Evolutionary conservation across 2,329 filamentous ascomycete species (phyloP).

Genomic region (Curvularia sp.): DNA sequence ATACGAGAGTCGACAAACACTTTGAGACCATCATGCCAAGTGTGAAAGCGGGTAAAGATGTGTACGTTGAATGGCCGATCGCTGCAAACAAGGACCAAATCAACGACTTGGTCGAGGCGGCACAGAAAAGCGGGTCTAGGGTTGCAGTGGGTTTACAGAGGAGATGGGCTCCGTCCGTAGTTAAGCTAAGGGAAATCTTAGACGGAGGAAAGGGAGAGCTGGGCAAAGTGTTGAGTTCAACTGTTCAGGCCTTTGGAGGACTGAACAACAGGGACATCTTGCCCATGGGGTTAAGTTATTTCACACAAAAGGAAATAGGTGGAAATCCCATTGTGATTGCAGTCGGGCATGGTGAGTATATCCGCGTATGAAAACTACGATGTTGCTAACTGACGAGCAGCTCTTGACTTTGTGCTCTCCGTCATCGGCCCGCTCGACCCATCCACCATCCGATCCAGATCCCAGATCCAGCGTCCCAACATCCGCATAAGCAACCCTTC

Average conservation of each 20-base stretch:
- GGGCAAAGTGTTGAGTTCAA: slow-evolving; percentile 52
- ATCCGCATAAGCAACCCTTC: slow-evolving; percentile 1
- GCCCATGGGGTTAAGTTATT: slow-evolving; percentile 23
- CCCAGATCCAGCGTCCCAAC: slow-evolving; percentile 15
- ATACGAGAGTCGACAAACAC: slow-evolving; percentile 64
- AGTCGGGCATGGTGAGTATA: slow-evolving; percentile 40
- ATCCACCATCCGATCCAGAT: slow-evolving; percentile 11
- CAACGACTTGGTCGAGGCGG: slow-evolving; percentile 52
- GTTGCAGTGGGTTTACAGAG: slow-evolving; percentile 60
- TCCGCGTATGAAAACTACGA: too few relatives aligned
- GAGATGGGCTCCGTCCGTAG: slow-evolving; percentile 49
- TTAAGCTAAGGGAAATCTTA: slow-evolving; percentile 55
- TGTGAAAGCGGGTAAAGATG: slow-evolving; percentile 60
- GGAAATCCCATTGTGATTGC: slow-evolving; percentile 29
- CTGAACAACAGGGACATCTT: slow-evolving; percentile 28
- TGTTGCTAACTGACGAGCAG: neutral
- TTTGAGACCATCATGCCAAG: slow-evolving; percentile 56
- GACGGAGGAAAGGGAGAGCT: slow-evolving; percentile 48
- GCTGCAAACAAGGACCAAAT: slow-evolving; percentile 50
- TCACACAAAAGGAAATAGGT: slow-evolving; percentile 23
- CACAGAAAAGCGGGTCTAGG: slow-evolving; percentile 50
- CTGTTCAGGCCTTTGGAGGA: slow-evolving; percentile 31
- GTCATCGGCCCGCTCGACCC: slow-evolving; percentile 28
- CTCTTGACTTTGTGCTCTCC: slow-evolving; percentile 27
- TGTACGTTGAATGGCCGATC: slow-evolving; percentile 61